phyloP scores from a whole-genome alignment of 2,329 filamentous ascomycete species.

The Fusarium zealandicum region DNA sequence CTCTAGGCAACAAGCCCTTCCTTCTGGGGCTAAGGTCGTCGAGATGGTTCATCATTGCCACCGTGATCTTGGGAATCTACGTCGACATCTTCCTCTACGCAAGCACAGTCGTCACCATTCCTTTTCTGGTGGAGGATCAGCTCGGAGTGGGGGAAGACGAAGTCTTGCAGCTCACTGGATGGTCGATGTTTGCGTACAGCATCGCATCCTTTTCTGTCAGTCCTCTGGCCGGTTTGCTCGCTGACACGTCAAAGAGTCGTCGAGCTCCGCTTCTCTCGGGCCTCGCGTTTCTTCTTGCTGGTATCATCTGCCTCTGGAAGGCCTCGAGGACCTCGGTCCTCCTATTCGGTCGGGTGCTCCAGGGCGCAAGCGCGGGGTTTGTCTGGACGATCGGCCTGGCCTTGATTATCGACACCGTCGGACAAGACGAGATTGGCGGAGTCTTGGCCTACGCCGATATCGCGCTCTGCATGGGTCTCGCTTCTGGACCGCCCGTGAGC shows the following conservation, averaged over 20 bases:
- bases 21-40: constrained; percentile 11
- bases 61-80: constrained; percentile 20
- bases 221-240: constrained; percentile 12
- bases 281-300: constrained; percentile 6
- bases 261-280: constrained; percentile 13
- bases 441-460: constrained; percentile 15
- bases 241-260: constrained; percentile 17
- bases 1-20: background rate
- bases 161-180: constrained; percentile 7
- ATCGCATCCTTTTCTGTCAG: constrained; percentile 11
- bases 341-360: constrained; percentile 11
- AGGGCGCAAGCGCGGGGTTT: constrained; percentile 15
- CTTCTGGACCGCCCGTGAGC: constrained; percentile 7
- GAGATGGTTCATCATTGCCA: constrained; percentile 12
- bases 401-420: constrained; percentile 19
- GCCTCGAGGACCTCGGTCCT: background rate
- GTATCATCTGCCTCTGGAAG: constrained; percentile 11
- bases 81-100: constrained; percentile 29
- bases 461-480: constrained; percentile 17
- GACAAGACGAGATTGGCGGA: constrained; percentile 2
- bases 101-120: constrained; percentile 21
- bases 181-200: constrained; percentile 21
- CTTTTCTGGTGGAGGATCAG: constrained; percentile 20
- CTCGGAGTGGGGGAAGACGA: background rate
- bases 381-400: constrained; percentile 25